These are phyloP conservation scores for Pisolithus albus DNA, from an alignment of 768 basidiomycete genomes.

Conservation along the genomic window DNA sequence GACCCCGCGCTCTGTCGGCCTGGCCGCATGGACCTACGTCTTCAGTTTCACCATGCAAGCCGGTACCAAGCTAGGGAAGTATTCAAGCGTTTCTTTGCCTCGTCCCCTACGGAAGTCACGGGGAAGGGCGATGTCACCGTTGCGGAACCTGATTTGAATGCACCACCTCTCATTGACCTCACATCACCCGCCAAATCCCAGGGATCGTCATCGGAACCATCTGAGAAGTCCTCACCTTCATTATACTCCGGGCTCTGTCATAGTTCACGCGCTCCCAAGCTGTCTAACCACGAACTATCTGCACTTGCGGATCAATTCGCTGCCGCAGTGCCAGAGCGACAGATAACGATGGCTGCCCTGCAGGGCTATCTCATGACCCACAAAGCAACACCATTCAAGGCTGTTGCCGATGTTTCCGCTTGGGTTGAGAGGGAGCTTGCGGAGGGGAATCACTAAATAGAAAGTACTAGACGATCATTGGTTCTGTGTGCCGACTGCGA, in stretches of 20 bases:
- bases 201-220: background rate
- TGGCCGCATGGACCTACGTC: constrained; percentile 73
- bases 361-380: constrained; percentile 40
- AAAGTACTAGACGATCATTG: too few relatives aligned
- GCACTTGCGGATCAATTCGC: constrained; percentile 53
- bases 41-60: constrained; percentile 73
- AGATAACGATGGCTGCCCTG: constrained; percentile 38
- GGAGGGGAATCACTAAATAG: too few relatives aligned
- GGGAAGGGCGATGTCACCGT: background rate
- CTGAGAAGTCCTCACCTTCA: too few relatives aligned
- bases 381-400: constrained; percentile 53
- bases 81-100: constrained; percentile 63
- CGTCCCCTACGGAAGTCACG: constrained; percentile 11
- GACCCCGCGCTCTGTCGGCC: constrained; percentile 72
- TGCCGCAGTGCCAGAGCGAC: constrained; percentile 41
- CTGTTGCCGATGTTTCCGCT: constrained; percentile 26
- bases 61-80: constrained; percentile 59
- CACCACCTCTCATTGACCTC: constrained; percentile 14
- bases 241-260: constrained; percentile 20
- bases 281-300: constrained; percentile 34
- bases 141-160: background rate
- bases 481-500: too few relatives aligned
- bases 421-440: too few relatives aligned
- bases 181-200: constrained; percentile 1
- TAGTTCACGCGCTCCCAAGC: constrained; percentile 30